Base-by-base conservation (phyloP, 2,329 filamentous ascomycete species). In the Sarocladium kiliense region DNA sequence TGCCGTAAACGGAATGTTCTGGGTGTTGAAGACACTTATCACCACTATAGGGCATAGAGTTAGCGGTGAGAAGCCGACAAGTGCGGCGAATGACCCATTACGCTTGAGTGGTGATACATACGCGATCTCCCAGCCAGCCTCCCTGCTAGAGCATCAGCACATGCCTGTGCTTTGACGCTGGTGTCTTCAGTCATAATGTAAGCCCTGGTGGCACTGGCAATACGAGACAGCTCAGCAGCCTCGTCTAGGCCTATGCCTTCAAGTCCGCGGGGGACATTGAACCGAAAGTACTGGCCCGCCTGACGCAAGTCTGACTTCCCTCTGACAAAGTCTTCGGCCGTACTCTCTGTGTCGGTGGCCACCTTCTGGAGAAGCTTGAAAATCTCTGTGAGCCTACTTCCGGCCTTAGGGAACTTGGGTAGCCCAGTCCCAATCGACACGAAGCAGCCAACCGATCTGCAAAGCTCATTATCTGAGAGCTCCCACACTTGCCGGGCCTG, bases 241-340 rank as follows among this genome's bases (percentile, higher is more conserved):
- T 75, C 70, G 54, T 76, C 70, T 1, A 76, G 63, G 3, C 66
- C 69, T 53, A 77, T 66, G 16, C 71, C 64, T 51, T 71, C 69
- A 1, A 77, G 62, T 3, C 74, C 72, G 21, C 63, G 66, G 7
- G 63, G 58, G 14, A 77, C 74, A 58, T 75, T 76, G 58, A 77
- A 77, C 4, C 74, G 70, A 59, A 70, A 77, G 58, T 75, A 70
- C 21, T 64, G 66, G 5, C 64, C 58, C 19, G 65, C 61, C 25
- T 65, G 59, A 49, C 65, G 61, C 10, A 73, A 61, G 25, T 65
- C 51, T 25, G 59, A 55, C 57, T 72, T 66, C 27, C 69, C 63
- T 53, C 63, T 58, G 27, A 58, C 61, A 26, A 57, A 74, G 34
- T 57, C 59, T 49, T 72, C 59, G 5, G 70, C 71, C 12, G 67